These are phyloP conservation scores for Paraphaeosphaeria sporulosa DNA, from an alignment of 2,329 filamentous ascomycete genomes.

Conservation along the genomic window DNA sequence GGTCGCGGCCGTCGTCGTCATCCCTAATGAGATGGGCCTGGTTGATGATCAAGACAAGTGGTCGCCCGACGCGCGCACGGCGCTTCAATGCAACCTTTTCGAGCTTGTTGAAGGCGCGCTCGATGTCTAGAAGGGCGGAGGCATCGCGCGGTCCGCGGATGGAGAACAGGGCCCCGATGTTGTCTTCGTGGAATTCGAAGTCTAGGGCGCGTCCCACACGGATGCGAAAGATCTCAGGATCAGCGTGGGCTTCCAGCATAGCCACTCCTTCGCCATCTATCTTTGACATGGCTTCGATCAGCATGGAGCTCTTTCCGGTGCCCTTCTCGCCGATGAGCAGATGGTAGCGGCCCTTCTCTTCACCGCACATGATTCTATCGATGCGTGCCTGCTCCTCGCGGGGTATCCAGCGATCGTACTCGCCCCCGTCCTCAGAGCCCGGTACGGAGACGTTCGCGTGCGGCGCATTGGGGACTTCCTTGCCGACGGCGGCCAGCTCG, in stretches of 20 bases:
- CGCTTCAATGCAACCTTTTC: slow-evolving; percentile 89
- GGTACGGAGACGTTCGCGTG: slow-evolving; percentile 24
- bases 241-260: slow-evolving; percentile 96
- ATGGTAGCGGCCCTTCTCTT: slow-evolving; percentile 82
- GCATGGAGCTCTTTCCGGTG: slow-evolving; percentile 95
- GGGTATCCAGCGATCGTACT: slow-evolving; percentile 77
- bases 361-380: slow-evolving; percentile 81
- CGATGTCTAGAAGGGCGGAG: slow-evolving; percentile 91
- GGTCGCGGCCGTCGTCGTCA: slow-evolving; percentile 89
- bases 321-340: slow-evolving; percentile 94
- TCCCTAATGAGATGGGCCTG: slow-evolving; percentile 90
- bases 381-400: slow-evolving; percentile 83
- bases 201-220: slow-evolving; percentile 92
- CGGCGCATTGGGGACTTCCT: slow-evolving; percentile 37
- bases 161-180: slow-evolving; percentile 94
- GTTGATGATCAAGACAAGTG: slow-evolving; percentile 93
- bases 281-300: slow-evolving; percentile 94
- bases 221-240: slow-evolving; percentile 93
- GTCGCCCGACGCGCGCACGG: slow-evolving; percentile 67
- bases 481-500: slow-evolving; percentile 63
- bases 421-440: slow-evolving; percentile 53
- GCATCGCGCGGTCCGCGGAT: slow-evolving; percentile 92
- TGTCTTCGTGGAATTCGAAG: slow-evolving; percentile 97
- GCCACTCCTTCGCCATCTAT: slow-evolving; percentile 86
- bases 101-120: slow-evolving; percentile 95